Percentiles rank a stretch among this genome's conserved stretches.
These are phyloP conservation scores for Ceratopteris richardii DNA, from an alignment of 75 land plant genomes.

Conservation along the genomic window DNA sequence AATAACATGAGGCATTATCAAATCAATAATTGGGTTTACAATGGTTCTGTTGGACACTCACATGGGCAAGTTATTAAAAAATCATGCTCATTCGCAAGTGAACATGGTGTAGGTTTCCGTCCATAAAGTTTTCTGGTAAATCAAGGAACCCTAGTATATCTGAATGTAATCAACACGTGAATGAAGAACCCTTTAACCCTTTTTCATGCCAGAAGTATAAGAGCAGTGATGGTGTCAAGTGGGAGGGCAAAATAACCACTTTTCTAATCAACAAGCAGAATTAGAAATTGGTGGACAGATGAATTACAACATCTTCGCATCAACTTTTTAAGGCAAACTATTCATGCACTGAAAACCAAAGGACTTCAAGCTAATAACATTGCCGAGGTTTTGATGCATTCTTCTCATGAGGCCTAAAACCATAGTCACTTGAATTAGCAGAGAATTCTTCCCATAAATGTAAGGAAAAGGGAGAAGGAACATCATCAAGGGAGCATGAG, in stretches of 20 bases:
- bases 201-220: too few species aligned
- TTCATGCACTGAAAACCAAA: conserved; percentile 22
- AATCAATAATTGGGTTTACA: too few species aligned
- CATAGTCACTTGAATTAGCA: conserved; percentile 38
- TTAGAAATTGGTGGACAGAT: conserved; percentile 28
- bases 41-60: background rate
- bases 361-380: conserved; percentile 20
- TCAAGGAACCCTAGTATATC: too few species aligned
- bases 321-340: conserved; percentile 24
- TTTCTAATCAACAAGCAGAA: background rate
- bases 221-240: background rate
- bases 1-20: conserved; percentile 18
- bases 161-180: too few species aligned
- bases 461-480: too few species aligned
- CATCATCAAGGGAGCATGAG: background rate
- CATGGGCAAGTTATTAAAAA: background rate
- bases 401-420: conserved; percentile 27
- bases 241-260: background rate
- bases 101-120: background rate
- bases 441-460: background rate
- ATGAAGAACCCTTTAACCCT: too few species aligned
- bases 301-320: conserved; percentile 23
- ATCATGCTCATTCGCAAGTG: background rate
- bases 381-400: conserved; percentile 28
- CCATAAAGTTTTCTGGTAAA: too few species aligned